Base-by-base conservation (phyloP, 1,139 yeast genomes). In the Yamadazyma mexicana region DNA sequence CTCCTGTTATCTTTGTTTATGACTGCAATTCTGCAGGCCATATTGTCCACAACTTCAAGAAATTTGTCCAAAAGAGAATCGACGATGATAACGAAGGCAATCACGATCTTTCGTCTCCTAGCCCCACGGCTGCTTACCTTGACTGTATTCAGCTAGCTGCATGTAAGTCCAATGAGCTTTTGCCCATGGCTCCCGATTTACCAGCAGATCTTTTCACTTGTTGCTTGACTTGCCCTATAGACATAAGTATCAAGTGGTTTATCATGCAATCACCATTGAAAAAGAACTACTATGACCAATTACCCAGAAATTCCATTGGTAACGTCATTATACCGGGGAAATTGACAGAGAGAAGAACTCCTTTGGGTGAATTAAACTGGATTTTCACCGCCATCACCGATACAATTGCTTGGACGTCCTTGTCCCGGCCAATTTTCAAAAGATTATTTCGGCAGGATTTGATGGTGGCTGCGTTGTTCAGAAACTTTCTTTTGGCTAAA, bases 351-450 rank as follows among this genome's bases (percentile, higher is more conserved):
- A 75, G 98, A 54, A 73, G 96, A 49, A 94, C 98, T 0, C 98
- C 98, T 0, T 65, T 92, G 32, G 99, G 98, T 18, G 98, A 94
- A 59, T 73, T 92, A 43, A 89, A 89, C 58, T 94, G 98, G 98
- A 92, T 92, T 27, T 92, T 92, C 62, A 94, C 98, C 1, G 98
- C 98, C 3, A 89, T 92, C 31, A 92, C 98, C 2, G 99, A 92
- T 61, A 92, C 98, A 0, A 92, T 92, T 45, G 98, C 98, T 4
- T 94, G 98, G 98, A 88, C 96, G 0, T 79, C 92, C 1, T 66
- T 94, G 35, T 89, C 95, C 2, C 73, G 96, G 44, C 91, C 95
- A 1, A 69, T 92, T 31, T 92, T 94, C 68, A 91, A 91, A 55
- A 76, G 92, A 40, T 71, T 94, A 16, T 92, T 94, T 55, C 76